Conservation (phyloP, 805 yeast species). For the Suhomyces sp. region DNA sequence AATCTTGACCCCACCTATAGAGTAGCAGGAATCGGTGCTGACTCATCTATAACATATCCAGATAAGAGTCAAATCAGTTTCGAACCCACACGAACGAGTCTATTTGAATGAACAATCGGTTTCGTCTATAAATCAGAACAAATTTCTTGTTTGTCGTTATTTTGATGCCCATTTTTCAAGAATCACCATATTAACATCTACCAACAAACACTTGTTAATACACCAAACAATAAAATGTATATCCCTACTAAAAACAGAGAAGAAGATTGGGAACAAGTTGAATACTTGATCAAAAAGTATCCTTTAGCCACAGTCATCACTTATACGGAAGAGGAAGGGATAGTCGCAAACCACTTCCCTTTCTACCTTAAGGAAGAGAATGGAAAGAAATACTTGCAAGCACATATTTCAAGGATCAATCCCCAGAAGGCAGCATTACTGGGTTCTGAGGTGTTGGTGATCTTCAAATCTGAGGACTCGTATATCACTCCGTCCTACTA, state of each 20-base stretch:
- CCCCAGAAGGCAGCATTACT: conserved; percentile 47
- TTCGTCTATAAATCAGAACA: too few relatives aligned
- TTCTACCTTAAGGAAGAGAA: conserved; percentile 42
- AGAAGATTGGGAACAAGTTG: conserved; percentile 36
- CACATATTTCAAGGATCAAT: conserved; percentile 55
- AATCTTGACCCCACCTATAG: too few relatives aligned
- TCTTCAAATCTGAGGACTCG: conserved; percentile 51
- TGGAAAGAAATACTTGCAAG: conserved; percentile 43
- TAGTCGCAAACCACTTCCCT: conserved; percentile 58
- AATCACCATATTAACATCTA: too few relatives aligned
- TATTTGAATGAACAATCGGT: too few relatives aligned
- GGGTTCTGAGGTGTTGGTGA: conserved; percentile 44
- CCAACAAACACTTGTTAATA: too few relatives aligned
- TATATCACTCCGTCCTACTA: conserved; percentile 64
- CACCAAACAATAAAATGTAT: conserved; percentile 29
- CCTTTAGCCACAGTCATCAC: conserved; percentile 57
- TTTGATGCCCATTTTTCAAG: too few relatives aligned
- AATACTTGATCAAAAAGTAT: conserved; percentile 41
- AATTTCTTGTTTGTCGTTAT: too few relatives aligned
- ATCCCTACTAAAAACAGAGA: conserved; percentile 34
- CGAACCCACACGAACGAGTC: too few relatives aligned
- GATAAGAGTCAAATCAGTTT: too few relatives aligned
- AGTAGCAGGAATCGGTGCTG: too few relatives aligned
- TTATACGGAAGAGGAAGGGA: conserved; percentile 33
- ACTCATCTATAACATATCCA: too few relatives aligned